Conservation (phyloP, 257 asterid genomes). For the Solanum arcanum region DNA sequence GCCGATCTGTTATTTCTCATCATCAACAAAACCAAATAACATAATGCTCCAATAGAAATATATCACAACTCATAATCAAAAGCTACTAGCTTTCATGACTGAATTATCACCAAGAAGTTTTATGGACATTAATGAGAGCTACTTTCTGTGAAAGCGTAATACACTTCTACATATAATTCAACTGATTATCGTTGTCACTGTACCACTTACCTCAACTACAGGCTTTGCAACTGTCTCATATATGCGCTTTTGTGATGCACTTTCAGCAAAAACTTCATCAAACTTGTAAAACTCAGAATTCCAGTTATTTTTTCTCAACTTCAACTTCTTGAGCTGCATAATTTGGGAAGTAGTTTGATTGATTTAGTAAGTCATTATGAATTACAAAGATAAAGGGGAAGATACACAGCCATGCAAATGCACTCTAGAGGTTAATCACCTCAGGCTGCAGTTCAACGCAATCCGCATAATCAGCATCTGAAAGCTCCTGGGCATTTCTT, state of each 20-base stretch:
- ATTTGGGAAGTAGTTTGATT: not conserved
- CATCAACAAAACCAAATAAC: not conserved
- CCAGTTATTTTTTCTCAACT: constrained; percentile 86
- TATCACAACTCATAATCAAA: not conserved
- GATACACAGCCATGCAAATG: not conserved
- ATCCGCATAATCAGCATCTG: constrained; percentile 63
- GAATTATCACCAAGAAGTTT: not conserved
- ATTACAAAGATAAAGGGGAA: not conserved
- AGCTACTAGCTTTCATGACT: not conserved
- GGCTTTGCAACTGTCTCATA: constrained; percentile 92
- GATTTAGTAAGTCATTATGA: not conserved
- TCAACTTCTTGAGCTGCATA: constrained; percentile 66
- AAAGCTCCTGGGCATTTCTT: constrained; percentile 55
- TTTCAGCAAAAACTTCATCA: constrained; percentile 72
- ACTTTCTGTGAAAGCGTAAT: not conserved
- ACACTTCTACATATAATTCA: not conserved
- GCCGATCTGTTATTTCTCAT: not conserved
- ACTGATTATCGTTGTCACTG: not conserved
- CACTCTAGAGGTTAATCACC: constrained; percentile 25
- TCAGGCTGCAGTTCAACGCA: constrained; percentile 88
- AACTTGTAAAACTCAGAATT: constrained; percentile 64
- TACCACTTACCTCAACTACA: constrained; percentile 64
- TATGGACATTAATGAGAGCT: not conserved
- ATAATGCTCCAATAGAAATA: not conserved
- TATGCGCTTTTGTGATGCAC: constrained; percentile 80